Conservation (phyloP, 257 asterid species). For the Solanum paucissectum region DNA sequence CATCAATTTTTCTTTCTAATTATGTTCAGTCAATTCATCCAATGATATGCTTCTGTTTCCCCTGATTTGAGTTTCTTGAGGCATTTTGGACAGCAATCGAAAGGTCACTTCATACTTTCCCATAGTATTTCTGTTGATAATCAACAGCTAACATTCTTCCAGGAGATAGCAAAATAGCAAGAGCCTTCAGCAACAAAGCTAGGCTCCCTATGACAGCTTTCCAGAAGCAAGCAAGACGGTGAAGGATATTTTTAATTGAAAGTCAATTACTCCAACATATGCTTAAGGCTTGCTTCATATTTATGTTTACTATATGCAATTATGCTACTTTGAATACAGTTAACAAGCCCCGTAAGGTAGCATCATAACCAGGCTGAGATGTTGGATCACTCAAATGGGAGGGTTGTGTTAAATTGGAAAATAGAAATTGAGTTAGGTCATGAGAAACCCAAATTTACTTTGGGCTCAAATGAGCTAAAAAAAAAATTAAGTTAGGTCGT, state of each 20-base stretch:
- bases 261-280: not conserved
- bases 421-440: not conserved
- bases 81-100: not conserved
- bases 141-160: not conserved
- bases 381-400: not conserved
- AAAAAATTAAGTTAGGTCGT: too few species aligned
- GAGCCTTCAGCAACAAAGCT: not conserved
- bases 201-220: not conserved
- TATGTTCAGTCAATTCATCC: not conserved
- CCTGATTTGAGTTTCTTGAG: not conserved
- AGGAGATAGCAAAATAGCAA: not conserved
- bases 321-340: not conserved
- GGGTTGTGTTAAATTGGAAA: not conserved
- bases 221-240: not conserved
- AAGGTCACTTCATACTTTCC: not conserved
- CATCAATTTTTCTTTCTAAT: not conserved
- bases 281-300: not conserved
- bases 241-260: not conserved
- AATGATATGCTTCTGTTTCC: not conserved
- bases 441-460: too few species aligned
- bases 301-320: not conserved
- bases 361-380: constrained; percentile 20
- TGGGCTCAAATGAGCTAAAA: too few species aligned
- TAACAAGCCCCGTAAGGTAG: constrained; percentile 15
- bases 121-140: not conserved